These are phyloP conservation scores for Saturnispora dispora DNA, from an alignment of 805 yeast species.

Conservation along the genomic window DNA sequence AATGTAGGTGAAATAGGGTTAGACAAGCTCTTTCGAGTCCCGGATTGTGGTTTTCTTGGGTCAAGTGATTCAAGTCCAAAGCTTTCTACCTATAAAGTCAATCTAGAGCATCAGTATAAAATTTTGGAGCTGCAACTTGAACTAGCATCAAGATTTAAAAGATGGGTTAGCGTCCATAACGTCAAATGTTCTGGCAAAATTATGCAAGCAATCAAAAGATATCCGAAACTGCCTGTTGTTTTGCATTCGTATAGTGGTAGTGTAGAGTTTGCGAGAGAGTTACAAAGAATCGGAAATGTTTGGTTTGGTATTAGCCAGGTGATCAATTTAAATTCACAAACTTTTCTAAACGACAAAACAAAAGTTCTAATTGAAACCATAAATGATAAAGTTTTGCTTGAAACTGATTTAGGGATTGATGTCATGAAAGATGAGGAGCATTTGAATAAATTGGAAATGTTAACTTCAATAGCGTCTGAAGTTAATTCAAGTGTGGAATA, in stretches of 20 bases:
- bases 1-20: constrained; percentile 88
- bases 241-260: constrained; percentile 88
- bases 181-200: constrained; percentile 65
- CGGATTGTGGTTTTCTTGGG: constrained; percentile 48
- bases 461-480: background rate
- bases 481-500: background rate
- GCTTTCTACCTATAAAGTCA: constrained; percentile 37
- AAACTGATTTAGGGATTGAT: constrained; percentile 41
- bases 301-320: constrained; percentile 24
- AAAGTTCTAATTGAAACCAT: constrained; percentile 14
- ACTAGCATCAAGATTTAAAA: constrained; percentile 37
- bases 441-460: background rate
- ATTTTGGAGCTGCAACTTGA: constrained; percentile 44
- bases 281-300: constrained; percentile 37
- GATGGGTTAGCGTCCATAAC: constrained; percentile 51
- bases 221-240: constrained; percentile 36
- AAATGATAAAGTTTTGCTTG: constrained; percentile 33
- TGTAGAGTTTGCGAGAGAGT: constrained; percentile 48
- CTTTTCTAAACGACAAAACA: constrained; percentile 7
- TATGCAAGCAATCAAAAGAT: constrained; percentile 32
- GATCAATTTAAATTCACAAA: constrained; percentile 18
- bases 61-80: background rate
- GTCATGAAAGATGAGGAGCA: constrained; percentile 9
- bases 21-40: constrained; percentile 67
- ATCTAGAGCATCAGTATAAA: constrained; percentile 53